Conservation (phyloP, 345 rosid genomes). For the Kernera saxatilis region DNA sequence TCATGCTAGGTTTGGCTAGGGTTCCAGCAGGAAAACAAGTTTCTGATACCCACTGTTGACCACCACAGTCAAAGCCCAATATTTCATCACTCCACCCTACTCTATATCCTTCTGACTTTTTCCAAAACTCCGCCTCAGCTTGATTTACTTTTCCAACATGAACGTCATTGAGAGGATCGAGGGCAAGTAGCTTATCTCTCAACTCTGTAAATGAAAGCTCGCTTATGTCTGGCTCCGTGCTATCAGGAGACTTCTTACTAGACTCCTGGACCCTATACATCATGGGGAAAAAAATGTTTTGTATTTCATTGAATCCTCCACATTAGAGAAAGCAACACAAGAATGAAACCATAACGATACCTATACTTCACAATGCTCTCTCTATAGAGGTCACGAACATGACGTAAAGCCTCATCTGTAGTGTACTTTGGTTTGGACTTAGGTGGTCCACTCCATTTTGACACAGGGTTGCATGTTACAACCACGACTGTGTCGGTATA, state of each 20-base stretch:
- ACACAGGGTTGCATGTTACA: constrained; percentile 89
- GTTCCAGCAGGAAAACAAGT: constrained; percentile 94
- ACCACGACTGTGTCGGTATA: constrained; percentile 81
- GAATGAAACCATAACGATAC: constrained; percentile 34
- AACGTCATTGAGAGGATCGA: constrained; percentile 86
- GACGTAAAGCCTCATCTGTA: constrained; percentile 63
- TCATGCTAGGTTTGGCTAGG: constrained; percentile 78
- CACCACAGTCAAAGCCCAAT: constrained; percentile 97
- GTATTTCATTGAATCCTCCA: neutral
- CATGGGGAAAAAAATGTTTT: neutral
- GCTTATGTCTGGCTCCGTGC: constrained; percentile 47
- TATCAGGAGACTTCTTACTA: constrained; percentile 39
- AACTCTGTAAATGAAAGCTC: constrained; percentile 81
- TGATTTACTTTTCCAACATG: constrained; percentile 70
- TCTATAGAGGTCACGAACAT: constrained; percentile 61
- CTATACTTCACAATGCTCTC: constrained; percentile 69
- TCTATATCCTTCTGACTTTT: constrained; percentile 90
- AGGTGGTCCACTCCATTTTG: constrained; percentile 85
- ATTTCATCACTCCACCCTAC: constrained; percentile 98
- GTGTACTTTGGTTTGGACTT: constrained; percentile 73
- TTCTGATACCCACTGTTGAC: constrained; percentile 99
- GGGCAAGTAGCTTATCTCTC: constrained; percentile 85
- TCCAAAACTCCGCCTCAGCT: constrained; percentile 98
- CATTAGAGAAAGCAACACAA: neutral
- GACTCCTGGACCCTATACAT: constrained; percentile 44